A percentile compares a stretch with the other conserved stretches of the same genome.
Conservation (phyloP, 371 early-diverging fungal genomes). For the Zychaea mexicana region DNA sequence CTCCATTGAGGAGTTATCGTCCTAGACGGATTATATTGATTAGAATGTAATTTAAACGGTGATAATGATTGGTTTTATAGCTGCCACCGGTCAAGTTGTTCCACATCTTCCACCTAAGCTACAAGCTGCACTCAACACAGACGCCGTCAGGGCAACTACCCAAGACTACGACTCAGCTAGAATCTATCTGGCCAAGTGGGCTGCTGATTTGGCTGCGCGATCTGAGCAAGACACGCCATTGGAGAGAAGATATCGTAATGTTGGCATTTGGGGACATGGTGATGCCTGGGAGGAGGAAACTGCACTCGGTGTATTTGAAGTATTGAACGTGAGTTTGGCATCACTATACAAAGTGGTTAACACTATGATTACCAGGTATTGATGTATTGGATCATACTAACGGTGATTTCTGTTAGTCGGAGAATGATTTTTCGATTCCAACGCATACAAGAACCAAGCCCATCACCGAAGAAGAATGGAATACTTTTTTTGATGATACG, state of each 20-base stretch:
- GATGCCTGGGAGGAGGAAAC: conserved; percentile 47
- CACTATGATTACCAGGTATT: neutral
- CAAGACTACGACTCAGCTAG: conserved; percentile 87
- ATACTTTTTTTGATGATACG: conserved; percentile 64
- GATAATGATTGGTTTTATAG: conserved; percentile 29
- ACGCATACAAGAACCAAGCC: conserved; percentile 59
- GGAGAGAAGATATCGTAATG: conserved; percentile 38
- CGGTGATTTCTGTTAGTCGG: conserved; percentile 20
- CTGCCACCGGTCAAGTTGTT: conserved; percentile 71
- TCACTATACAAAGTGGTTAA: neutral
- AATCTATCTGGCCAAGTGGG: conserved; percentile 86
- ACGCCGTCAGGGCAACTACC: conserved; percentile 50
- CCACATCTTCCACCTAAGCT: conserved; percentile 74
- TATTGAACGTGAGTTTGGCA: conserved; percentile 36
- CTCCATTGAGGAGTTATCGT: no score
- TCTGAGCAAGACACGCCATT: conserved; percentile 32
- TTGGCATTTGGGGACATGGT: conserved; percentile 51
- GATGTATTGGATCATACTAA: no score
- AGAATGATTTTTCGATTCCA: conserved; percentile 46
- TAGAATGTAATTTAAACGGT: no score
- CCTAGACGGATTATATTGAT: no score
- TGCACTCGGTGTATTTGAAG: conserved; percentile 48
- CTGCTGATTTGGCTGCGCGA: conserved; percentile 61
- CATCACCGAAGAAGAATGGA: conserved; percentile 76
- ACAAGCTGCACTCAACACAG: conserved; percentile 35